These are phyloP conservation scores for Scheffersomyces stambukii DNA, from an alignment of 1,139 yeast genomes.

Conservation along the genomic window DNA sequence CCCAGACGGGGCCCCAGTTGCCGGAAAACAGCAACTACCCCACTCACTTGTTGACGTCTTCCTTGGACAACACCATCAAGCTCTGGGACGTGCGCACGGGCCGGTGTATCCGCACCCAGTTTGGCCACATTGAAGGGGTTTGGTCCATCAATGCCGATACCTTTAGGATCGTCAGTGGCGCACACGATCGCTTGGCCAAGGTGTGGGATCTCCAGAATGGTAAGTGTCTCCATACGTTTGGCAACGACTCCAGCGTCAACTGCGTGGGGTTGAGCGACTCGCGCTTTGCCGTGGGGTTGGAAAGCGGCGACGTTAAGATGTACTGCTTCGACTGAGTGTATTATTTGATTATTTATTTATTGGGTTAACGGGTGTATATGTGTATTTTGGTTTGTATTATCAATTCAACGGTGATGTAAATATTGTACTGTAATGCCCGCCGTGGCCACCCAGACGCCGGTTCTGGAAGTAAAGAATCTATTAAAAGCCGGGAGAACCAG, in stretches of 20 bases:
- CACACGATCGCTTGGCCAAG: slow-evolving; percentile 85
- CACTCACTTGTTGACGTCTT: slow-evolving; percentile 80
- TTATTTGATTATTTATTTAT: too few relatives aligned
- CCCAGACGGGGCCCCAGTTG: slow-evolving; percentile 10
- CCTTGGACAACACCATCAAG: slow-evolving; percentile 90
- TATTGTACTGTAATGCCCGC: too few relatives aligned
- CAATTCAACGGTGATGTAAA: too few relatives aligned
- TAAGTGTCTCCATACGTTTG: slow-evolving; percentile 87
- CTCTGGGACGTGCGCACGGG: slow-evolving; percentile 89
- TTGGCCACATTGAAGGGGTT: slow-evolving; percentile 96
- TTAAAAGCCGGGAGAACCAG: too few relatives aligned
- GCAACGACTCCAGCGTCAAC: slow-evolving; percentile 69
- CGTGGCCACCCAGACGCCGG: too few relatives aligned
- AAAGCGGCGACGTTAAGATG: slow-evolving; percentile 78
- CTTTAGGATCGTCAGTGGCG: slow-evolving; percentile 88
- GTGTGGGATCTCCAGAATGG: slow-evolving; percentile 97
- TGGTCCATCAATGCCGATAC: slow-evolving; percentile 97
- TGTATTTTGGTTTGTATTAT: too few relatives aligned
- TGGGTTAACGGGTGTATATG: not conserved
- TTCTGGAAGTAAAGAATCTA: too few relatives aligned
- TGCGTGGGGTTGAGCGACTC: slow-evolving; percentile 91
- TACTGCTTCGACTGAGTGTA: slow-evolving; percentile 84
- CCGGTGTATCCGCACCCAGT: slow-evolving; percentile 84
- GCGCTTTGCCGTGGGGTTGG: slow-evolving; percentile 85
- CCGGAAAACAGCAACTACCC: slow-evolving; percentile 51